phyloP scores from a whole-genome alignment of 1,139 yeast genomes.

The Pichia kudriavzevii region DNA sequence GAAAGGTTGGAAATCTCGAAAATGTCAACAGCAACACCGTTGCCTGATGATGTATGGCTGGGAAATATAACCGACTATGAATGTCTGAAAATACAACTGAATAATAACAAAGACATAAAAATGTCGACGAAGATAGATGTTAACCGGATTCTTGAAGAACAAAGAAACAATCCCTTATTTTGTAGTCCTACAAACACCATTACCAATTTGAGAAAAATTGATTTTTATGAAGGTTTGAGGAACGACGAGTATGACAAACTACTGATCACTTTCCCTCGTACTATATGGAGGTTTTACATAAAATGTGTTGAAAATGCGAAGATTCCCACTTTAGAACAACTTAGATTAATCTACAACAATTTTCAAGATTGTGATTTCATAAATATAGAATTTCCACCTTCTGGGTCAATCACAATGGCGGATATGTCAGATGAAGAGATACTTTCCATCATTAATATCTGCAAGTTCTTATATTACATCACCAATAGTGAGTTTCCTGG shows the following conservation, averaged over 20 bases:
- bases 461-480: slow-evolving; percentile 48
- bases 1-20: slow-evolving; percentile 76
- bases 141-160: slow-evolving; percentile 1
- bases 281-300: slow-evolving; percentile 36
- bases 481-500: slow-evolving; percentile 28
- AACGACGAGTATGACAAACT: slow-evolving; percentile 21
- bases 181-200: slow-evolving; percentile 47
- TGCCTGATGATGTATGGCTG: slow-evolving; percentile 51
- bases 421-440: slow-evolving; percentile 53
- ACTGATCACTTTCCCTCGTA: slow-evolving; percentile 30
- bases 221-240: slow-evolving; percentile 13
- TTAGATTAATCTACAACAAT: slow-evolving; percentile 33
- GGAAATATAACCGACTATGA: slow-evolving; percentile 65
- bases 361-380: slow-evolving; percentile 29
- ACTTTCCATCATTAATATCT: slow-evolving; percentile 51
- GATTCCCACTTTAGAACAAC: slow-evolving; percentile 40
- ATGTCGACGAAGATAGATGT: slow-evolving; percentile 4
- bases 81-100: slow-evolving; percentile 25
- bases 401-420: slow-evolving; percentile 73
- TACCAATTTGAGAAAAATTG: slow-evolving; percentile 29
- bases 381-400: slow-evolving; percentile 66
- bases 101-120: slow-evolving; percentile 9
- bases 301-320: slow-evolving; percentile 48
- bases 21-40: slow-evolving; percentile 73
- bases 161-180: slow-evolving; percentile 32